Evolutionary conservation across 768 basidiomycete genomes (phyloP).

Genomic region (Leccinum uliginosum): DNA sequence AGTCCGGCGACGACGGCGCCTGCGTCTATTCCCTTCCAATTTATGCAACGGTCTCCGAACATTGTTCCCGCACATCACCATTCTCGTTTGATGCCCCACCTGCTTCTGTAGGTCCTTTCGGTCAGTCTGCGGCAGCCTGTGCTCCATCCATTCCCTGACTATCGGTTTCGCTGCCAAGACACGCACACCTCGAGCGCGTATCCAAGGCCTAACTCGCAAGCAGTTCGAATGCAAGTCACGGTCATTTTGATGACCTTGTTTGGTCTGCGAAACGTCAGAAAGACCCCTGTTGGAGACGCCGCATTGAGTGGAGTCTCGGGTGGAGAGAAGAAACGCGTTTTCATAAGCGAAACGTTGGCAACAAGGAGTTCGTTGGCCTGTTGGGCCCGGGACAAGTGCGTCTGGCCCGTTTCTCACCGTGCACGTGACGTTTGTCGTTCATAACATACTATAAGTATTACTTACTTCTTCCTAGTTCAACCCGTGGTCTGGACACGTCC

Average conservation of each 20-base stretch:
- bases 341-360: slow-evolving; percentile 68
- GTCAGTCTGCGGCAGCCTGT: slow-evolving; percentile 38
- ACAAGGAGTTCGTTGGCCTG: slow-evolving; percentile 70
- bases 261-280: slow-evolving; percentile 67
- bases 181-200: slow-evolving; percentile 57
- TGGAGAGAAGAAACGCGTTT: slow-evolving; percentile 80
- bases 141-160: slow-evolving; percentile 60
- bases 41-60: slow-evolving; percentile 37
- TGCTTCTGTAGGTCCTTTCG: slow-evolving; percentile 37
- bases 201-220: slow-evolving; percentile 38
- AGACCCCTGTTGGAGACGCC: slow-evolving; percentile 81
- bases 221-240: slow-evolving; percentile 11
- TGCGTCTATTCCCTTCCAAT: slow-evolving; percentile 44
- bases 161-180: slow-evolving; percentile 65
- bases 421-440: slow-evolving; percentile 38
- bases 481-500: slow-evolving; percentile 61
- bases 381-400: slow-evolving; percentile 72
- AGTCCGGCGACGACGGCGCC: slow-evolving; percentile 36
- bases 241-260: slow-evolving; percentile 66
- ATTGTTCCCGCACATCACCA: slow-evolving; percentile 34
- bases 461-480: slow-evolving; percentile 42
- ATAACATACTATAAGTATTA: no score
- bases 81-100: slow-evolving; percentile 45
- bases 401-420: slow-evolving; percentile 24
- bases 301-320: slow-evolving; percentile 69